These are phyloP conservation scores for Pseudogymnoascus sp. DNA, from an alignment of 2,329 filamentous ascomycete genomes.

Conservation along the genomic window DNA sequence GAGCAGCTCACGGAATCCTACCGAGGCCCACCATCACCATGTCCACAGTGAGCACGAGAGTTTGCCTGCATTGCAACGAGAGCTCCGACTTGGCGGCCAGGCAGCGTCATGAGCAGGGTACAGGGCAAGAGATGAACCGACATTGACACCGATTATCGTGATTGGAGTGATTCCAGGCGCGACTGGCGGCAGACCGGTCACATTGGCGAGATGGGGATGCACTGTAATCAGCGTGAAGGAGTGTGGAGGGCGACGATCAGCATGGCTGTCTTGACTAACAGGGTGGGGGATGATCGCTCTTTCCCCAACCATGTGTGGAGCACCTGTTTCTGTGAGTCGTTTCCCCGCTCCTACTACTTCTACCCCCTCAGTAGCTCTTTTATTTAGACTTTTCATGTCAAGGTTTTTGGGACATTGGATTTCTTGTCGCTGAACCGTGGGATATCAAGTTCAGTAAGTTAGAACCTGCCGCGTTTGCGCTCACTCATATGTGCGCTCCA, in stretches of 20 bases:
- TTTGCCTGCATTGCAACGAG: not conserved
- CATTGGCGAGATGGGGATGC: not conserved
- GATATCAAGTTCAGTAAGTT: not conserved
- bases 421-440: not conserved
- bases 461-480: not conserved
- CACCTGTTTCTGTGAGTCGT: not conserved
- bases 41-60: not conserved
- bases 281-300: not conserved
- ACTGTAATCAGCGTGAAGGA: not conserved
- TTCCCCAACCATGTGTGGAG: not conserved
- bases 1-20: not conserved
- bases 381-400: not conserved
- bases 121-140: not conserved
- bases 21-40: not conserved
- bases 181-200: not conserved
- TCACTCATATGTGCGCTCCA: not conserved
- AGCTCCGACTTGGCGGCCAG: not conserved
- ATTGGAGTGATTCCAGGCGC: not conserved
- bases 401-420: not conserved
- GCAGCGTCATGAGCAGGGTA: not conserved
- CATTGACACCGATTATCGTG: not conserved
- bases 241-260: not conserved
- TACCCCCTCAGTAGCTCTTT: constrained; percentile 1
- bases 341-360: constrained; percentile 1
- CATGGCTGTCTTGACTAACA: constrained; percentile 1